Evolutionary conservation across 768 basidiomycete species (phyloP), one percentile per base, ranked within the genome.

Genomic region (Xerocomellus intermedius): DNA sequence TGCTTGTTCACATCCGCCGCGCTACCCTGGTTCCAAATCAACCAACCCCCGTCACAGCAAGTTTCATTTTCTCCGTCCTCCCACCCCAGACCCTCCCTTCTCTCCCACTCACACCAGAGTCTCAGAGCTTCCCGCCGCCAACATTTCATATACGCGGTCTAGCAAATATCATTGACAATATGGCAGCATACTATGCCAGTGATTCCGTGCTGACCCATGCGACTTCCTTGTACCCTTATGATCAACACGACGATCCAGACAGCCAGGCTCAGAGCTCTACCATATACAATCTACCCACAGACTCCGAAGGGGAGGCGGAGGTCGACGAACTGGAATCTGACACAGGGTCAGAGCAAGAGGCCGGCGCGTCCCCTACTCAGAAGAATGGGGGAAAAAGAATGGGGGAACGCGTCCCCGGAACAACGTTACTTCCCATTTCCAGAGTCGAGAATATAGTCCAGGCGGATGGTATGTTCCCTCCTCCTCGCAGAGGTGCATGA

Each of bases 401-500:
- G 42, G 69, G 69, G 46, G 74, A 75, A 54, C 83, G 86, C 59
- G 71, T 75, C 22, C 82, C 82, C 1, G 91, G 89, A 24, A 82
- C 86, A 42, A 84, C 83, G 5, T 71, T 88, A 3, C 73, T 93
- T 33, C 90, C 91, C 16, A 74, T 81, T 35, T 69, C 79, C 37
- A 80, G 83, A 58, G 69, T 94, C 38, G 88, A 92, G 70, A 86
- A 81, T 64, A 91, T 93, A 61, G 75, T 91, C 39, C 84, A 91
- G 64, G 85, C 88, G 13, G 89, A 93, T 58, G 88, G 89, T 84
- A 68, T 45, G 79, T 73, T 42, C 42, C 14, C 45, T 42, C 52
- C 48, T 55, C 54, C 32, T 49, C 44, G 56, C 55, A n/a, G 42
- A 48, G 47, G 50, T 28, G 35, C 47, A 21, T 44, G 30, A 44